Conservation (phyloP, 805 yeast genomes). For the Starmerella riodocensis region DNA sequence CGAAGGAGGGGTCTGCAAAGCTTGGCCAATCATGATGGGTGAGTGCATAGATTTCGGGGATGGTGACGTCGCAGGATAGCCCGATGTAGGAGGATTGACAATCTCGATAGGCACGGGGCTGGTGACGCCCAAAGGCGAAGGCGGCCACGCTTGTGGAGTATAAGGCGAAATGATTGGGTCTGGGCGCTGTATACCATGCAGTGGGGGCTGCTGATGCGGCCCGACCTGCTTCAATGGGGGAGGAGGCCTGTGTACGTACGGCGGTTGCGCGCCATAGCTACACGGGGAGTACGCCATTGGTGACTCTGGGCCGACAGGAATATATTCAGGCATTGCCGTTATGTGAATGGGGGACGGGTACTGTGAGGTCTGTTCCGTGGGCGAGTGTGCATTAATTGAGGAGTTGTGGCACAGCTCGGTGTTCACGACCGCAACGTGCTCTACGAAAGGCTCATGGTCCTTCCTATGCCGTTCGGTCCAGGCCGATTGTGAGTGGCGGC, state of each 20-base stretch:
- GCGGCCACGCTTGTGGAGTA: background rate
- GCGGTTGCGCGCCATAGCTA: background rate
- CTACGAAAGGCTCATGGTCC: background rate
- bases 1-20: too few species aligned
- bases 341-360: background rate
- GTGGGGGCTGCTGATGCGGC: background rate
- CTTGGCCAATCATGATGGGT: too few species aligned
- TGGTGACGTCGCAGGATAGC: too few species aligned
- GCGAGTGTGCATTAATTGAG: background rate
- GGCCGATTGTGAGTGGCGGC: constrained; percentile 23
- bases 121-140: background rate
- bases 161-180: background rate
- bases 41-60: too few species aligned
- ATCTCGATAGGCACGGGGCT: background rate
- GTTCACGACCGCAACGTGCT: background rate
- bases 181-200: background rate
- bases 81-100: too few species aligned
- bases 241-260: background rate
- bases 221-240: background rate
- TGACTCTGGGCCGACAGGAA: background rate
- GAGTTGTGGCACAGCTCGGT: background rate
- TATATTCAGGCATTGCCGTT: background rate
- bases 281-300: background rate
- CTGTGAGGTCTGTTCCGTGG: background rate
- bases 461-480: background rate